Evolutionary conservation across 176 grass and related monocot species (phyloP).

Genomic region (Avena atlantica): DNA sequence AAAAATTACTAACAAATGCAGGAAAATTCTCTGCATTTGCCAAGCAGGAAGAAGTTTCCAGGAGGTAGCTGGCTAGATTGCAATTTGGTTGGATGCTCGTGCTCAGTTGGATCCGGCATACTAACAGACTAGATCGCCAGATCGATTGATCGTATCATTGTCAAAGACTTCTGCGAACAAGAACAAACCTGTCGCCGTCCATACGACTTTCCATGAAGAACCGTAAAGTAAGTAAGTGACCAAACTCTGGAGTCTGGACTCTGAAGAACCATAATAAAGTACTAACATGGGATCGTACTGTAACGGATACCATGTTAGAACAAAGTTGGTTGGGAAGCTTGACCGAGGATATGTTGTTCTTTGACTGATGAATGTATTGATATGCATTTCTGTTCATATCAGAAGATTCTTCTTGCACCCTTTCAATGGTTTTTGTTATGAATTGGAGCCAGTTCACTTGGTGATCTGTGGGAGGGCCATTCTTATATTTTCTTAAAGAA

Average conservation of each 20-base stretch:
- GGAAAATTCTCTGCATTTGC: slow-evolving; percentile 17
- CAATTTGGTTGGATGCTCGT: slow-evolving; percentile 39
- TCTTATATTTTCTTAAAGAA: not conserved
- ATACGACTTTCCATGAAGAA: not conserved
- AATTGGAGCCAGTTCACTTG: not conserved
- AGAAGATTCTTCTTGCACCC: not conserved
- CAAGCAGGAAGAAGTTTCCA: slow-evolving; percentile 25
- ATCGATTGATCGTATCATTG: slow-evolving; percentile 5
- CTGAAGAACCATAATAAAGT: not conserved
- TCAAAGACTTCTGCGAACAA: not conserved
- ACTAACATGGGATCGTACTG: not conserved
- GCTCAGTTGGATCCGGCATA: slow-evolving; percentile 29
- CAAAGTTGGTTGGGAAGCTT: not conserved
- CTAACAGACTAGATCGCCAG: not conserved
- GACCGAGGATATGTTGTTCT: not conserved
- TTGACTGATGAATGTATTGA: not conserved
- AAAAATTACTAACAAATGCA: not conserved
- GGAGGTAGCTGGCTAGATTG: slow-evolving; percentile 12
- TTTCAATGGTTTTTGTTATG: not conserved
- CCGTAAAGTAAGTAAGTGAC: not conserved
- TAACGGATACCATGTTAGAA: not conserved
- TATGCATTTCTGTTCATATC: not conserved
- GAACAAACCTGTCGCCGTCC: slow-evolving; percentile 23
- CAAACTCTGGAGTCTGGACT: not conserved
- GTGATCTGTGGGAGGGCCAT: not conserved